phyloP scores from a whole-genome alignment of 2,329 filamentous ascomycete species.

The Colletotrichum sansevieriae region DNA sequence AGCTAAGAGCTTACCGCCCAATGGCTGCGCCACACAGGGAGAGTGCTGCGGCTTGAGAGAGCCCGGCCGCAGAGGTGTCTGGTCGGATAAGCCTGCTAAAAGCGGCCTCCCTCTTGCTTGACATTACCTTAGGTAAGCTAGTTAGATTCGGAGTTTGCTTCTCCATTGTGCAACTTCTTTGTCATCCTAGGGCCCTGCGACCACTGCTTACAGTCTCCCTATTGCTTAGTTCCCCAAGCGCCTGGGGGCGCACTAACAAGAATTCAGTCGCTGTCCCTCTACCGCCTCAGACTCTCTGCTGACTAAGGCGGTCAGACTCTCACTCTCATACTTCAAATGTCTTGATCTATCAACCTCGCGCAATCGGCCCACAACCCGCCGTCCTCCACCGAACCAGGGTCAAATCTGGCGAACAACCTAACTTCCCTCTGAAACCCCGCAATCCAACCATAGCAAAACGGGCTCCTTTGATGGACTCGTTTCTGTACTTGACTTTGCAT shows the following conservation, averaged over 20 bases:
- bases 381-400: conserved; percentile 21
- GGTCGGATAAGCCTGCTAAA: conserved; percentile 12
- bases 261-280: no score
- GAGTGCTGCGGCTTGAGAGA: conserved; percentile 14
- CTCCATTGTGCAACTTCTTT: not conserved
- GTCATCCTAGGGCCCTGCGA: not conserved
- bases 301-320: conserved; percentile 28
- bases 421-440: conserved; percentile 4
- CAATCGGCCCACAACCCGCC: conserved; percentile 36
- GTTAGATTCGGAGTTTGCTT: conserved; percentile 1
- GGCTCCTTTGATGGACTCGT: not conserved
- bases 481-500: conserved; percentile 30
- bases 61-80: not conserved
- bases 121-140: not conserved
- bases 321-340: conserved; percentile 12
- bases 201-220: no score
- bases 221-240: no score
- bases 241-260: no score
- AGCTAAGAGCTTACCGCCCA: not conserved
- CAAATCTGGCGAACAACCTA: conserved; percentile 18
- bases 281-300: not conserved
- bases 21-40: conserved; percentile 24
- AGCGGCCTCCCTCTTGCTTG: conserved; percentile 23
- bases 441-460: conserved; percentile 11
- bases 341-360: conserved; percentile 37